phyloP scores from a whole-genome alignment of 2,329 filamentous ascomycete genomes.

The Dactylellina cionopaga region DNA sequence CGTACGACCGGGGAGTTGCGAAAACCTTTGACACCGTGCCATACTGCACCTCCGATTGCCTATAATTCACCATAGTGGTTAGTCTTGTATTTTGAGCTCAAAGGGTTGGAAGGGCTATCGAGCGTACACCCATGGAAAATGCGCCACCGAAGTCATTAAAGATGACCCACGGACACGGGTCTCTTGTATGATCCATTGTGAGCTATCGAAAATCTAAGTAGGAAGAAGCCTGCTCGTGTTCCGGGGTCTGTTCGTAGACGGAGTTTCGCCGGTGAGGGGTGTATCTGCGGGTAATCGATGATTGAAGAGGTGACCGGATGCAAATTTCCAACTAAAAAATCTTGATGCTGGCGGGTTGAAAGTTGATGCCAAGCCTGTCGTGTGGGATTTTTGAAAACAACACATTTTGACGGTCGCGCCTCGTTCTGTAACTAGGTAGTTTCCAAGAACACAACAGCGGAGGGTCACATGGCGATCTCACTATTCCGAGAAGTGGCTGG shows the following conservation, averaged over 20 bases:
- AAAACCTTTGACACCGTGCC: slow-evolving; percentile 97
- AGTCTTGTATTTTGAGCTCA: not conserved
- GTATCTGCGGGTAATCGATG: not conserved
- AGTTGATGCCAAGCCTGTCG: not conserved
- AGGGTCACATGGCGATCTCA: no score
- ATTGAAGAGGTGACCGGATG: not conserved
- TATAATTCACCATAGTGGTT: slow-evolving; percentile 59
- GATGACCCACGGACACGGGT: slow-evolving; percentile 96
- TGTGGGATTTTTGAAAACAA: not conserved
- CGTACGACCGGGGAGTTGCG: slow-evolving; percentile 73
- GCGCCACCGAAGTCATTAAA: slow-evolving; percentile 98
- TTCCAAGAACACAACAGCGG: no score
- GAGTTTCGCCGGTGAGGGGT: not conserved
- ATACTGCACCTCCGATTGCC: slow-evolving; percentile 83
- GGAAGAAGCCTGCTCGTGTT: not conserved
- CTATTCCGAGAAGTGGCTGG: no score
- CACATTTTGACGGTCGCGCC: no score
- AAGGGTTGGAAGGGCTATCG: not conserved
- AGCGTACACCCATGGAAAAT: slow-evolving; percentile 91
- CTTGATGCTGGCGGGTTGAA: no score
- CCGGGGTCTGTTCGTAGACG: not conserved
- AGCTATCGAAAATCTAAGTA: not conserved
- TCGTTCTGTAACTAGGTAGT: no score
- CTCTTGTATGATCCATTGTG: slow-evolving; percentile 90
- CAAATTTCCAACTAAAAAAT: not conserved